These are phyloP conservation scores for Zizania palustris DNA, from an alignment of 202 grass and related monocot genomes.

Conservation along the genomic window DNA sequence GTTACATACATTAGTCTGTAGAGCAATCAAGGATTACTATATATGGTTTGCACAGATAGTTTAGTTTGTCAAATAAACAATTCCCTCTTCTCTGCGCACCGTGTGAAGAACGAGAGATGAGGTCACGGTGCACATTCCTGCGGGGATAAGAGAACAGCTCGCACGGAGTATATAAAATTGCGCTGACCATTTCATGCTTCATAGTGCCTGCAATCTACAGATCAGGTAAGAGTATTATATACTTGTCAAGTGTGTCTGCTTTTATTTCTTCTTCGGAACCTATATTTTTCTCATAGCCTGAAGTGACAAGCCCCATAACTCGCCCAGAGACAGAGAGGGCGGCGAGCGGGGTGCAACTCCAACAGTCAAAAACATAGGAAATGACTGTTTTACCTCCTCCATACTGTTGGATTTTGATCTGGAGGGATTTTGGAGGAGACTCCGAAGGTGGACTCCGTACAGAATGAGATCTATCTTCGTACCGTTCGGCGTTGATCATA, in stretches of 20 bases:
- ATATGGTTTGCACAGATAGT: background rate
- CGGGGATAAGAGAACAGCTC: background rate
- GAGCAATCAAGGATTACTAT: background rate
- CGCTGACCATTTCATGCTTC: background rate
- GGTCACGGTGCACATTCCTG: slow-evolving; percentile 6
- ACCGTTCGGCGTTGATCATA: too few species aligned
- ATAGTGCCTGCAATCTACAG: background rate
- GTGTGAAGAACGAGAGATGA: slow-evolving; percentile 8
- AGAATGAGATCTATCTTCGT: too few species aligned
- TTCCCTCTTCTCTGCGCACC: background rate
- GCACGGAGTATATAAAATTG: background rate
- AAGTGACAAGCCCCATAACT: too few species aligned
- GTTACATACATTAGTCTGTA: too few species aligned
- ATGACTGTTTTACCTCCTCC: too few species aligned
- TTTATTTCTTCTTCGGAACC: background rate
- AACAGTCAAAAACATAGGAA: too few species aligned
- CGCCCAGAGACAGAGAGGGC: too few species aligned
- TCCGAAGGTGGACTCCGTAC: too few species aligned
- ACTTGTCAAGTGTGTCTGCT: background rate
- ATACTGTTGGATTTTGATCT: too few species aligned
- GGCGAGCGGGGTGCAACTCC: too few species aligned
- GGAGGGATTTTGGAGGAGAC: too few species aligned
- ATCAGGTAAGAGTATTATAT: background rate
- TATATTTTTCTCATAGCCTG: background rate
- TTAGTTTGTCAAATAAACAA: background rate